Base-by-base conservation (phyloP, 352 stramenopile genomes). In the Globisporangium apiculatum region DNA sequence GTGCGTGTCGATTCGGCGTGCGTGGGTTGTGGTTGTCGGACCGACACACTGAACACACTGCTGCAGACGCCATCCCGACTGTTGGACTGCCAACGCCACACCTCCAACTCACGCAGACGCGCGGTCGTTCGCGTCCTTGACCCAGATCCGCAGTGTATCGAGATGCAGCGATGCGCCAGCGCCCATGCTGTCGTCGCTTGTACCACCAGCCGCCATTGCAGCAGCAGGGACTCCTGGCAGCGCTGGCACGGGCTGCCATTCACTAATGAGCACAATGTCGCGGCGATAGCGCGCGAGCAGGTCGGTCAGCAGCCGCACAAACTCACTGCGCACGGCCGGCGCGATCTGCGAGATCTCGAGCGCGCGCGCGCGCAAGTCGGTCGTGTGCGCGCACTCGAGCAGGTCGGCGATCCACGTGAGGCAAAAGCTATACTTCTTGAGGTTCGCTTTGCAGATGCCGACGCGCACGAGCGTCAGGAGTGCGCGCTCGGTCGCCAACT, bases 361-460 rank as follows among this genome's bases (percentile, higher is more conserved):
- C 24, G 80, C 80, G 4, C 78, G 68, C 4, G 80, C 80, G 7
- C 78, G 69, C n/a, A 91, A 65, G 50, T 89, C 80, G 14, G 69
- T 82, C 14, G 78, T 86, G 9, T 73, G 69, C 43, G 74, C 73
- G 55, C 80, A 87, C 45, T 85, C 70, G 12, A 91, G 53, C 48
- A 91, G 48, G 58, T 89, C 77, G 51, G 76, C 78, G 60, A 91
- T 89, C 80, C 80, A 91, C 37, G 79, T 91, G 37, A 91, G 69
- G 43, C 77, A 91, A 53, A 91, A 91, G 49, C 75, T 87, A 41
- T 86, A 91, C 62, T 91, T 91, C 57, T 91, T 91, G 15, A 88
- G 64, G 50, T 88, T 91, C 58, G 68, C 78, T 53, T 91, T 91
- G 67, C 80, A 91, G 61, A 91, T 87, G 7, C 78, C 80, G 7